Conservation (phyloP, 805 yeast genomes). For the Starmerella scarabaei region DNA sequence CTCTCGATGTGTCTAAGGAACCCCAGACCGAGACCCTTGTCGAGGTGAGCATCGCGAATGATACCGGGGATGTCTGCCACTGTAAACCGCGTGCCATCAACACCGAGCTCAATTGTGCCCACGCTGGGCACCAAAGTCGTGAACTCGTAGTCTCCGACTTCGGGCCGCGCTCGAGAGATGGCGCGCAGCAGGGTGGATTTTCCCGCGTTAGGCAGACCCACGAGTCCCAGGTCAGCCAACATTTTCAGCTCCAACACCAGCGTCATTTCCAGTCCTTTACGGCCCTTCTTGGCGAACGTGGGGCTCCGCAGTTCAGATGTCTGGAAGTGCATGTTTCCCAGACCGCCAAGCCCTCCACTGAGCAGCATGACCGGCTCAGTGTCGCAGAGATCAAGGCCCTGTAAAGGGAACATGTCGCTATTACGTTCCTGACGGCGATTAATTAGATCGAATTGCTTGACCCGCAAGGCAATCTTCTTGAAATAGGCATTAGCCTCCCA, state of each 20-base stretch:
- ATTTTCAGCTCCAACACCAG: constrained; percentile 76
- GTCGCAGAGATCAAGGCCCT: constrained; percentile 62
- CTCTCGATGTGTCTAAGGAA: constrained; percentile 87
- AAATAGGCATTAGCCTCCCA: constrained; percentile 59
- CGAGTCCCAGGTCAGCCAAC: constrained; percentile 85
- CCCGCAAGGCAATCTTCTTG: constrained; percentile 46
- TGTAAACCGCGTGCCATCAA: constrained; percentile 47
- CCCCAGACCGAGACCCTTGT: constrained; percentile 87
- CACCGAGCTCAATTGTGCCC: constrained; percentile 65
- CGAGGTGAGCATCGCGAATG: constrained; percentile 67
- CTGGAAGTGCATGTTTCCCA: constrained; percentile 92
- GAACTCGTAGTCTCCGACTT: constrained; percentile 94
- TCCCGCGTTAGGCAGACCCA: constrained; percentile 95
- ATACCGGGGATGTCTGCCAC: constrained; percentile 98
- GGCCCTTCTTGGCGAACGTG: constrained; percentile 69
- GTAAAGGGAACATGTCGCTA: constrained; percentile 60
- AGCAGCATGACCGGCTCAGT: constrained; percentile 51
- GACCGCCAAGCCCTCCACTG: constrained; percentile 85
- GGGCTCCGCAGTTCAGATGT: constrained; percentile 80
- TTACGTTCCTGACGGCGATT: constrained; percentile 43
- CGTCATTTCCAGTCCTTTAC: constrained; percentile 49
- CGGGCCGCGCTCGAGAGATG: constrained; percentile 77
- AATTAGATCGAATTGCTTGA: constrained; percentile 50
- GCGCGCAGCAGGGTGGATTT: constrained; percentile 80
- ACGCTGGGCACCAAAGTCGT: constrained; percentile 86